phyloP scores from a whole-genome alignment of 2,329 filamentous ascomycete species.

The Colletotrichum sansevieriae region DNA sequence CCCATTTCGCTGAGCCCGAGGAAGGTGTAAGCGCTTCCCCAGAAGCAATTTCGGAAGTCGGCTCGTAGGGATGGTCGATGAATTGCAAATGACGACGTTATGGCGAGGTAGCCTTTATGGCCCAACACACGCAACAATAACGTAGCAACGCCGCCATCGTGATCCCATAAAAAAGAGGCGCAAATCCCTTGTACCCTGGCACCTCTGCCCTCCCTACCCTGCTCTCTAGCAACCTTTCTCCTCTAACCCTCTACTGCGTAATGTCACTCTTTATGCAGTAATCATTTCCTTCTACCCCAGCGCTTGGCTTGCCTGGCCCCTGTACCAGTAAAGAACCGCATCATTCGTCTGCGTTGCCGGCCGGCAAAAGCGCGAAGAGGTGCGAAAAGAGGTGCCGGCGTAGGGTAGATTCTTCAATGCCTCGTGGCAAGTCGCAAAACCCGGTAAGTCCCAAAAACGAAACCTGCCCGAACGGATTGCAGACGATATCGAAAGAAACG shows the following conservation, averaged over 20 bases:
- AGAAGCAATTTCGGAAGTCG: constrained; percentile 38
- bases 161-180: constrained; percentile 4
- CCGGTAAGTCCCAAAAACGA: neutral
- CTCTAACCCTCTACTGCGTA: neutral
- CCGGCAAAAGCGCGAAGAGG: constrained; percentile 13
- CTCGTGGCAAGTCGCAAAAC: constrained; percentile 24
- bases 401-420: constrained; percentile 15
- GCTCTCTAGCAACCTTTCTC: neutral
- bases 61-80: constrained; percentile 23
- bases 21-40: constrained; percentile 38
- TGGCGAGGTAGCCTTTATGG: constrained; percentile 13
- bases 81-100: constrained; percentile 27
- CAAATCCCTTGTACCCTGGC: constrained; percentile 24
- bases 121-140: neutral
- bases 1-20: constrained; percentile 9
- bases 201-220: constrained; percentile 4
- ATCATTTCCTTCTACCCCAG: constrained; percentile 5
- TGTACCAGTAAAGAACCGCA: neutral
- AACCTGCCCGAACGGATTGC: neutral
- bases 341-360: constrained; percentile 21
- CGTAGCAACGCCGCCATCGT: constrained; percentile 7
- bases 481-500: neutral
- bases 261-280: constrained; percentile 30
- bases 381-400: too few species aligned
- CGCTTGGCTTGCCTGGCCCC: neutral